These are phyloP conservation scores for Colletotrichum sp. DNA, from an alignment of 2,329 filamentous ascomycete genomes.

Conservation along the genomic window DNA sequence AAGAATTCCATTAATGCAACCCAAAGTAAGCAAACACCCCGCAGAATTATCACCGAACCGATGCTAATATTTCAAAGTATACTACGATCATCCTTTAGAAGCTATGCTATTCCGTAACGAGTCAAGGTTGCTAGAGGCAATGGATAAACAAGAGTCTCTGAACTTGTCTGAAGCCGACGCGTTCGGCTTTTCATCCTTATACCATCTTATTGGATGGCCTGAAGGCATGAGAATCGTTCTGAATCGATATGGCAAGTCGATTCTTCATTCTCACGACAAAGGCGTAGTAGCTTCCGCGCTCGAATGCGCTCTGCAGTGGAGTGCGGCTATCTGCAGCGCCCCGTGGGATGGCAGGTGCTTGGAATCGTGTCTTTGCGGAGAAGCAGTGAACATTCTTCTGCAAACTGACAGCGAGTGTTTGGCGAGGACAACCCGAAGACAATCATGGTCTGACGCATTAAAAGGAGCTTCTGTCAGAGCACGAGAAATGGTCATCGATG, in stretches of 20 bases:
- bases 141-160: accelerated
- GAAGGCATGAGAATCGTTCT: background rate
- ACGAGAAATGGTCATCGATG: background rate
- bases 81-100: background rate
- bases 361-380: background rate
- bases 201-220: background rate
- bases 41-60: accelerated
- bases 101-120: accelerated
- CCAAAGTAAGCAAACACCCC: background rate
- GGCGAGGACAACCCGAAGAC: accelerated
- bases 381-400: background rate
- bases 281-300: accelerated
- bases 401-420: background rate
- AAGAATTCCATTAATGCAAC: background rate
- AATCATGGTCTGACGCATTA: accelerated
- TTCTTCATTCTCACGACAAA: background rate
- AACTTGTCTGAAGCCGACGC: background rate
- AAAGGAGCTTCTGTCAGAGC: accelerated
- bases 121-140: background rate
- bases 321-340: accelerated
- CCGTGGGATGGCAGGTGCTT: accelerated
- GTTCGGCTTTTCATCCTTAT: background rate
- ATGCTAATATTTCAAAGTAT: background rate
- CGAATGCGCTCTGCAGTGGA: background rate
- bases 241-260: background rate